Base-by-base conservation (phyloP, 2,329 filamentous ascomycete species). In the Helminthosporium solani region DNA sequence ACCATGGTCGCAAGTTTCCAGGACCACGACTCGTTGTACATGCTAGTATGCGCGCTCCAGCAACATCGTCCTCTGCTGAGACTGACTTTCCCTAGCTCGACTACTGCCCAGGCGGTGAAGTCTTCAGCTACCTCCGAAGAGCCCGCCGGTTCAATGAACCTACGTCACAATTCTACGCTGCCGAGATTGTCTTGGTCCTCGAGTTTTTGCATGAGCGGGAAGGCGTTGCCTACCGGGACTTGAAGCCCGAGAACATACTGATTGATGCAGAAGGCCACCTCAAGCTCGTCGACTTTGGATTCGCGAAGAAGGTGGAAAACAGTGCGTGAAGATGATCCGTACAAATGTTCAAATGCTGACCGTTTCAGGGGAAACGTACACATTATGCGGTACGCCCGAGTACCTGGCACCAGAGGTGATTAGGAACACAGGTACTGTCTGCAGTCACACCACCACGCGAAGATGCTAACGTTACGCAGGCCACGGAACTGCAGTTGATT, bases 341-440 rank as follows among this genome's bases (percentile, higher is more conserved):
- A 18, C 12, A 18, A 35, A 14, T 2, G 12, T 5, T 23, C 2
- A 14, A n/a, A n/a, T 27, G 33, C 55, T 62, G 37, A 62, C 40
- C 14, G 25, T 36, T 14, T 8, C 35, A 78, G 76, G 77, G 62
- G 87, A 91, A 72, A 91, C 88, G 5, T 92, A 91, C 61, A 92
- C 88, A 2, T 78, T 92, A 21, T 92, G 88, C 70, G 88, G 88
- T 40, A 92, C 88, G 1, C 88, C 88, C 36, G 88, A 92, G 65
- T 92, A 92, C 67, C 82, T 92, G 36, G 88, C 88, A 2, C 88
- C 88, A 4, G 88, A 92, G 72, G 88, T 92, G 33, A 91, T 92
- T 57, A 83, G 89, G 55, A 90, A 89, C 66, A 90, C 88, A 65
- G 88, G 86, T 71, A 61, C 25, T 50, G 40, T 37, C 36, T 18